Evolutionary conservation across 208 protist species (phyloP), one percentile per base, ranked within the genome.

Genomic region (Lotmaria passim): DNA sequence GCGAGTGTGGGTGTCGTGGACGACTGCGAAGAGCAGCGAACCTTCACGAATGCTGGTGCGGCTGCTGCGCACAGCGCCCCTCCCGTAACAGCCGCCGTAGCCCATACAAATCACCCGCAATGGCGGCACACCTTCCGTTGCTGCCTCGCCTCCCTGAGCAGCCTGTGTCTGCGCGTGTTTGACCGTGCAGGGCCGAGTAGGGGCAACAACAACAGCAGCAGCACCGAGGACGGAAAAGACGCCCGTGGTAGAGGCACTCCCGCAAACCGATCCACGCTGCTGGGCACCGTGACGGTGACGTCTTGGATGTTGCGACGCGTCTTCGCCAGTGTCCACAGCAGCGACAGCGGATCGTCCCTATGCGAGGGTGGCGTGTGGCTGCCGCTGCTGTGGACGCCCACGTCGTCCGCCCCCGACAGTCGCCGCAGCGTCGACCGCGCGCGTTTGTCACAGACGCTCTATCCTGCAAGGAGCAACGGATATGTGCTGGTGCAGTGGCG

Each of bases 91-190:
- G 55, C 59, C 30, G 55, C 61, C 7, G 71, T 71, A 2, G 26
- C 36, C 2, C 55, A 68, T 19, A 72, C 58, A 14, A 69, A 65
- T 43, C 21, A 63, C 21, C 77, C 77, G 17, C 56, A 53, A 23
- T 82, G 77, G 77, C 39, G 72, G 61, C 77, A 82, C 56, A 69
- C 46, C 10, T 82, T 82, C 39, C 77, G 77, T 10, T 66, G 62
- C 19, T 41, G 66, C 2, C 23, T 78, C 4, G 71, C 61, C 36
- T 21, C 48, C 17, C n/a, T 78, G n/a, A 48, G 39, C 11, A 60
- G 24, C 15, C 64, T 82, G 19, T 52, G 47, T 33, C 58, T 82
- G 19, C 77, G 77, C 17, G 66, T 82, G 8, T 82, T 82, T 19
- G 62, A 73, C 38, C 53, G 66, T 8, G 23, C 43, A 6, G 53